Conservation (phyloP, 179 eudicot genomes). For the Silene vulgaris region DNA sequence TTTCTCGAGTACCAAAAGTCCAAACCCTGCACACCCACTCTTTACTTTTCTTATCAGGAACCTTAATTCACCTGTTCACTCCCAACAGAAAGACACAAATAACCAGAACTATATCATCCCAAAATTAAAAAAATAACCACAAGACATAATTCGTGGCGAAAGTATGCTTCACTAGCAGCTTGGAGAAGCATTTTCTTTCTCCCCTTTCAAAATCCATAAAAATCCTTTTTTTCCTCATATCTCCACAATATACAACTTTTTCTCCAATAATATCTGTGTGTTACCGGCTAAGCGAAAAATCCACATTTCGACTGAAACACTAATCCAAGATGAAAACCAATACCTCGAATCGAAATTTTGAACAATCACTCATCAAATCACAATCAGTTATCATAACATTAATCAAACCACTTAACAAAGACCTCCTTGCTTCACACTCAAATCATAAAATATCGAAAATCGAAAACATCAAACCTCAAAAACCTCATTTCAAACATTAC, state of each 20-base stretch:
- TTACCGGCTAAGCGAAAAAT: not conserved
- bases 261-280: not conserved
- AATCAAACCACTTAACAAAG: not conserved
- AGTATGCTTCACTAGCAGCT: not conserved
- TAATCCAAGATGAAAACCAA: not conserved
- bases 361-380: not conserved
- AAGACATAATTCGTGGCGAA: not conserved
- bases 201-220: not conserved
- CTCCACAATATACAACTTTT: not conserved
- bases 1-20: not conserved
- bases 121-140: not conserved
- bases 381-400: not conserved
- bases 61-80: not conserved
- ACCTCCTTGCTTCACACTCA: not conserved
- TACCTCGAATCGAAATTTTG: not conserved
- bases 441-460: not conserved
- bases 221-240: not conserved
- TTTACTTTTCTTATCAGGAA: not conserved
- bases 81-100: not conserved
- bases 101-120: not conserved
- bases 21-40: not conserved
- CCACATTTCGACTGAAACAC: not conserved
- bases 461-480: not conserved
- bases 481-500: not conserved
- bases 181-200: not conserved